phyloP scores from a whole-genome alignment of 306 rosid genomes.

The Lathyrus oleraceus region DNA sequence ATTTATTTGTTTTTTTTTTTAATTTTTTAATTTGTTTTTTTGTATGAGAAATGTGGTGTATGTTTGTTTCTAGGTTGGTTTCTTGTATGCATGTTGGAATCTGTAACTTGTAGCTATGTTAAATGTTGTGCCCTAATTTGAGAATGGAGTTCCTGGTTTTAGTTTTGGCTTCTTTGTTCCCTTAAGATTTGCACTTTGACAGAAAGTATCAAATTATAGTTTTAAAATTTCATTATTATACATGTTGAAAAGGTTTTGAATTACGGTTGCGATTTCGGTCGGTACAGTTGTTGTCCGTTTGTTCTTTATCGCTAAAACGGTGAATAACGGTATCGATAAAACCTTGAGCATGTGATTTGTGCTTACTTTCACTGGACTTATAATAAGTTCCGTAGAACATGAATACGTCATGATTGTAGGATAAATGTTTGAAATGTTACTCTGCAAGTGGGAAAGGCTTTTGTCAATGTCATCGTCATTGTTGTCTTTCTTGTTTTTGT shows the following conservation, averaged over 20 bases:
- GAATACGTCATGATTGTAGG: neutral
- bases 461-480: neutral
- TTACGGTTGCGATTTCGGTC: no score
- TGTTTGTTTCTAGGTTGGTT: constrained; percentile 22
- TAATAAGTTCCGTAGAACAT: neutral
- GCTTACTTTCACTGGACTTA: constrained; percentile 7
- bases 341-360: neutral
- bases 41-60: constrained; percentile 17
- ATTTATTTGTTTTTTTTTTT: neutral
- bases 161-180: neutral
- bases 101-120: neutral
- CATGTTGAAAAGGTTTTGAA: no score
- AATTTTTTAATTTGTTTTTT: neutral
- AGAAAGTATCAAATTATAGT: neutral
- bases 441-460: neutral
- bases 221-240: neutral
- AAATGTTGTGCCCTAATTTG: constrained; percentile 7
- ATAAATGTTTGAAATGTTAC: neutral
- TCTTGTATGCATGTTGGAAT: constrained; percentile 18
- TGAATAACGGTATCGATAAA: no score
- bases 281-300: no score
- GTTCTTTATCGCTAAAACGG: no score
- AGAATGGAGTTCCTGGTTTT: neutral
- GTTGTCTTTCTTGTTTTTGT: neutral
- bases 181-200: neutral